Percentiles rank a stretch among this genome's conserved stretches.
phyloP scores from a whole-genome alignment of 306 rosid genomes.

The Fragaria iinumae region DNA sequence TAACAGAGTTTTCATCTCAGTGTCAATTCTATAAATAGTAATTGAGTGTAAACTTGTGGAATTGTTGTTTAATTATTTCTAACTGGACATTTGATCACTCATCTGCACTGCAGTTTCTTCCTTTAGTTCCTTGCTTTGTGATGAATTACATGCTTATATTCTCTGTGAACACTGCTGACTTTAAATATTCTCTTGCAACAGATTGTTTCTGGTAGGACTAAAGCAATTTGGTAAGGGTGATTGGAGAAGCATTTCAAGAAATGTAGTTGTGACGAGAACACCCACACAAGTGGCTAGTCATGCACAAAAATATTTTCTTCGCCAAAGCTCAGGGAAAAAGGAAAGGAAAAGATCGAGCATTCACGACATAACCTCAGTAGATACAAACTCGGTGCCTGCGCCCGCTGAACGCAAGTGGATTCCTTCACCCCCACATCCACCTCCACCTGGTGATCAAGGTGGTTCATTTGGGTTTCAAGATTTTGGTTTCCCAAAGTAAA shows the following conservation, averaged over 20 bases:
- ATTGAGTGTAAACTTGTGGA: neutral
- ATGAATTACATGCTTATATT: neutral
- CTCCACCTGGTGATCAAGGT: conserved; percentile 36
- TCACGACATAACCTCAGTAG: conserved; percentile 83
- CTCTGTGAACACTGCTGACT: neutral
- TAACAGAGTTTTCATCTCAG: neutral
- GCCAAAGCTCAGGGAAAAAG: conserved; percentile 65
- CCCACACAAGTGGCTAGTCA: conserved; percentile 98
- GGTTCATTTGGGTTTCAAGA: conserved; percentile 23
- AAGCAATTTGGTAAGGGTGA: conserved; percentile 79
- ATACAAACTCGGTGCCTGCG: conserved; percentile 30
- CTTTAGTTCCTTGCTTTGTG: neutral
- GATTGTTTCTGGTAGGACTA: conserved; percentile 73
- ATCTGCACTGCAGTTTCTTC: neutral
- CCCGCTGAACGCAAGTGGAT: conserved; percentile 56
- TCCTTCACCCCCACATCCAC: conserved; percentile 39
- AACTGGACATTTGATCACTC: neutral
- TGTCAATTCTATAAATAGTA: neutral
- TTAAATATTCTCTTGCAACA: conserved; percentile 9
- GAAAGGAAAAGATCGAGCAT: conserved; percentile 93
- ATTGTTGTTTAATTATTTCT: neutral
- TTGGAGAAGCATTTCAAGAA: conserved; percentile 96
- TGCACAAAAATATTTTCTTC: conserved; percentile 87
- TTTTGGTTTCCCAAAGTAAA: conserved; percentile 39
- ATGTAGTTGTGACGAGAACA: conserved; percentile 79